Evolutionary conservation across 2,329 filamentous ascomycete species (phyloP).

Genomic region (Coccinonectria pachysandricola): DNA sequence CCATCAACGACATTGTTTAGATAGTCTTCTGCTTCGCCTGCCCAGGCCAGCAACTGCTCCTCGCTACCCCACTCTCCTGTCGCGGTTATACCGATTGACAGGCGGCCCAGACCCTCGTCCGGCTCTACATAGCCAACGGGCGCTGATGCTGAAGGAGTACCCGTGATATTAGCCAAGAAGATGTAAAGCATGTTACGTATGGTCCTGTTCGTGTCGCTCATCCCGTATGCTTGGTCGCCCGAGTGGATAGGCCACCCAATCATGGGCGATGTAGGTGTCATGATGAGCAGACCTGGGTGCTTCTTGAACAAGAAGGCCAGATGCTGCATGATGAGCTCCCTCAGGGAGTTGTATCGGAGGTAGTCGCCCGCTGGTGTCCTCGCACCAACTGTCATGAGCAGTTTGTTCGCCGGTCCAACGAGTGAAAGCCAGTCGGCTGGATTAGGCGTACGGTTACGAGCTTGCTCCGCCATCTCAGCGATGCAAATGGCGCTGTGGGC

Average conservation of each 20-base stretch:
- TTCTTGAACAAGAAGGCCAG: constrained; percentile 58
- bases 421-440: constrained; percentile 39
- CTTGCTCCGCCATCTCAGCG: constrained; percentile 50
- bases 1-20: constrained; percentile 37
- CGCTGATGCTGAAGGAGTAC: constrained; percentile 63
- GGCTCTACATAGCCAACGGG: constrained; percentile 64
- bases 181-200: constrained; percentile 78
- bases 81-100: constrained; percentile 53
- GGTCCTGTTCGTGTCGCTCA: constrained; percentile 62
- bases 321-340: constrained; percentile 69
- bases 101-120: constrained; percentile 43
- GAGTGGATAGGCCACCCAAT: constrained; percentile 59
- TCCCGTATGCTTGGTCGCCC: constrained; percentile 56
- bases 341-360: constrained; percentile 61
- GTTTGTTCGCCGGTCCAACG: constrained; percentile 56
- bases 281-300: constrained; percentile 65
- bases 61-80: constrained; percentile 59
- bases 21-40: constrained; percentile 45
- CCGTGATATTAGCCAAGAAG: constrained; percentile 74
- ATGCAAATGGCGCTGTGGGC: constrained; percentile 74
- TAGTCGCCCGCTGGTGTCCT: constrained; percentile 60
- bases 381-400: constrained; percentile 55
- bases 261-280: constrained; percentile 68
- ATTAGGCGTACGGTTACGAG: constrained; percentile 32
- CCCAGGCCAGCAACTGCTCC: constrained; percentile 52